Conservation (phyloP, 164 flowering plant species). For the Liriodendron chinense region DNA sequence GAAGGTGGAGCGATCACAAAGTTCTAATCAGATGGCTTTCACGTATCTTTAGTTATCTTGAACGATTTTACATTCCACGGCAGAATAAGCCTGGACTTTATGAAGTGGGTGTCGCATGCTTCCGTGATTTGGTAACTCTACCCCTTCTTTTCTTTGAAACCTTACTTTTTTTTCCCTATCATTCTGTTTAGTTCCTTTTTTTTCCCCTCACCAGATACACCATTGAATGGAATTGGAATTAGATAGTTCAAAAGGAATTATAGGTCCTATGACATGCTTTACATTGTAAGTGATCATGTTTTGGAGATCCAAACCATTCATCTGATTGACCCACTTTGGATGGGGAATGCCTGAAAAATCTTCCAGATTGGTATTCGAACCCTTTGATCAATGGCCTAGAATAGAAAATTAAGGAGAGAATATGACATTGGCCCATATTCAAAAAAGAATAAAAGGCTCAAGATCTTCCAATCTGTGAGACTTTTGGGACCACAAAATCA, state of each 20-base stretch:
- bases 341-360: not conserved
- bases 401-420: no score
- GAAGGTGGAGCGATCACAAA: not conserved
- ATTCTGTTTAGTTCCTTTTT: not conserved
- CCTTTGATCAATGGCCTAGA: not conserved
- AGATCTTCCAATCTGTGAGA: no score
- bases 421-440: no score
- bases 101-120: conserved; percentile 34
- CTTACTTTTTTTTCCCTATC: not conserved
- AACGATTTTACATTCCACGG: conserved; percentile 35
- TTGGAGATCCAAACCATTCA: conserved; percentile 5
- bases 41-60: conserved; percentile 38
- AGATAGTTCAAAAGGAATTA: not conserved
- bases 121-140: not conserved
- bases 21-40: conserved; percentile 38
- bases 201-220: not conserved
- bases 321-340: no score
- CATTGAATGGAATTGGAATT: not conserved
- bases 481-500: no score
- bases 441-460: no score
- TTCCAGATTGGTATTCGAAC: conserved; percentile 40
- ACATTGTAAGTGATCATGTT: not conserved
- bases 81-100: conserved; percentile 27
- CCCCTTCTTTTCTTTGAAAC: not conserved
- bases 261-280: not conserved